phyloP scores from a whole-genome alignment of 352 stramenopile genomes.

The Globisporangium barbulae region DNA sequence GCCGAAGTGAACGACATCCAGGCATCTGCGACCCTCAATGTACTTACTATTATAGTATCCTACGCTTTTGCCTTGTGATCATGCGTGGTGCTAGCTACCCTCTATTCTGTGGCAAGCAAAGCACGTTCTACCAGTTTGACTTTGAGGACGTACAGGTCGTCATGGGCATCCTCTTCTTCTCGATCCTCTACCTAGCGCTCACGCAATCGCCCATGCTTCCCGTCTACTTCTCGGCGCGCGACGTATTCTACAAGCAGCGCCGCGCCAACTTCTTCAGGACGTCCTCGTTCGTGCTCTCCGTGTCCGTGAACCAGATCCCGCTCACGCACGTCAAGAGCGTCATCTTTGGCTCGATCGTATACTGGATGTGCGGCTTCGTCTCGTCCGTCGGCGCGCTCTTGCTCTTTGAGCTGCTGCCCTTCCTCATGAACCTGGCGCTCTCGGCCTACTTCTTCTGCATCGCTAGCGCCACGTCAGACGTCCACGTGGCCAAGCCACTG shows the following conservation, averaged over 20 bases:
- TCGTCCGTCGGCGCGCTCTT: neutral
- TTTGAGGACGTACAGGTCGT: neutral
- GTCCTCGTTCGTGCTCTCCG: slow-evolving; percentile 2
- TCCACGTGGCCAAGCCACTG: neutral
- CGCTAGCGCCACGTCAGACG: neutral
- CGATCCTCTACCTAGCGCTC: neutral
- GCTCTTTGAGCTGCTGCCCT: neutral
- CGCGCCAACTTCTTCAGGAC: slow-evolving; percentile 3
- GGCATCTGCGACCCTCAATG: no score
- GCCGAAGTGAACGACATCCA: no score
- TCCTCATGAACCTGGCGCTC: slow-evolving; percentile 6
- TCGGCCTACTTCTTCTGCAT: slow-evolving; percentile 7
- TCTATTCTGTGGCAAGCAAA: neutral
- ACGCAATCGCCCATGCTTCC: no score
- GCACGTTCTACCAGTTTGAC: slow-evolving; percentile 36
- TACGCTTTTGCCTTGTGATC: no score
- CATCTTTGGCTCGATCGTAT: slow-evolving; percentile 76
- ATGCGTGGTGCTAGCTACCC: no score
- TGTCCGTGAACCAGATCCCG: slow-evolving; percentile 5
- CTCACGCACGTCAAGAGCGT: neutral
- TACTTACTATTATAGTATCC: no score
- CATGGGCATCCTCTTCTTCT: neutral
- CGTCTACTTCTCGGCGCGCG: neutral
- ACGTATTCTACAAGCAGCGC: slow-evolving; percentile 11
- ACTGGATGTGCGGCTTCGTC: slow-evolving; percentile 79